Evolutionary conservation across 176 grass and related monocot genomes (phyloP).

Genomic region (Pontederia crassipes): DNA sequence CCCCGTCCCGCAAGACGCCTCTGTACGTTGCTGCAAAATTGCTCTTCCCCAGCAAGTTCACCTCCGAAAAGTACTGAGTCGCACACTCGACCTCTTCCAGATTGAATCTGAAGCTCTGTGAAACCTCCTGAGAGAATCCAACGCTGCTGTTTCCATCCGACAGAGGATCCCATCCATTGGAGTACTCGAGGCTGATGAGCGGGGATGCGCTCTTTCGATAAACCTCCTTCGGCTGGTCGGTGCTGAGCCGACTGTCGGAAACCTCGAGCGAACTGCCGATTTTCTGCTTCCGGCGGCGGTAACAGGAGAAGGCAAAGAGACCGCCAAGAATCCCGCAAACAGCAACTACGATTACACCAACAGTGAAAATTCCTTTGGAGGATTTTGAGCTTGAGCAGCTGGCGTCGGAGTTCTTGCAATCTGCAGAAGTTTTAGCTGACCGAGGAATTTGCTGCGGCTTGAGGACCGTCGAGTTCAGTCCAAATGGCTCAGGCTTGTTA

Average conservation of each 20-base stretch:
- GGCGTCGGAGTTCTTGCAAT: slow-evolving; percentile 6
- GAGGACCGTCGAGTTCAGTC: slow-evolving; percentile 12
- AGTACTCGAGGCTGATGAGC: slow-evolving; percentile 84
- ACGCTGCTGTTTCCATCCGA: slow-evolving; percentile 29
- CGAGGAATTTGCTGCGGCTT: slow-evolving; percentile 44
- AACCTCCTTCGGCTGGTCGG: slow-evolving; percentile 75
- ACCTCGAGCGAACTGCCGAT: slow-evolving; percentile 87
- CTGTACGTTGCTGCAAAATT: slow-evolving; percentile 66
- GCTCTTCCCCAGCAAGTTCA: slow-evolving; percentile 85
- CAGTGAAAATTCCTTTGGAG: slow-evolving; percentile 28
- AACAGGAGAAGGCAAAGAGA: slow-evolving; percentile 53
- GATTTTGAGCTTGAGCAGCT: slow-evolving; percentile 27
- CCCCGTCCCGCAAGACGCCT: slow-evolving; percentile 72
- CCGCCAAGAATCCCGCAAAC: slow-evolving; percentile 36
- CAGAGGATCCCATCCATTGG: slow-evolving; percentile 55
- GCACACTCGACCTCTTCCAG: slow-evolving; percentile 93
- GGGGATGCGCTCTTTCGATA: slow-evolving; percentile 63
- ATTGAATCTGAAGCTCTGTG: slow-evolving; percentile 77
- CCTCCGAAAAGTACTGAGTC: slow-evolving; percentile 90
- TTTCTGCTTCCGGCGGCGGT: slow-evolving; percentile 81
- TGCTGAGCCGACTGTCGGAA: slow-evolving; percentile 84
- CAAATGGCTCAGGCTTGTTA: slow-evolving; percentile 58
- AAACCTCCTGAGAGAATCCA: slow-evolving; percentile 54
- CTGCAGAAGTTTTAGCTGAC: slow-evolving; percentile 16
- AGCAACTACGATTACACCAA: slow-evolving; percentile 40